Evolutionary conservation across 2,329 filamentous ascomycete genomes (phyloP).

Genomic region (Fusarium austroafricanum): DNA sequence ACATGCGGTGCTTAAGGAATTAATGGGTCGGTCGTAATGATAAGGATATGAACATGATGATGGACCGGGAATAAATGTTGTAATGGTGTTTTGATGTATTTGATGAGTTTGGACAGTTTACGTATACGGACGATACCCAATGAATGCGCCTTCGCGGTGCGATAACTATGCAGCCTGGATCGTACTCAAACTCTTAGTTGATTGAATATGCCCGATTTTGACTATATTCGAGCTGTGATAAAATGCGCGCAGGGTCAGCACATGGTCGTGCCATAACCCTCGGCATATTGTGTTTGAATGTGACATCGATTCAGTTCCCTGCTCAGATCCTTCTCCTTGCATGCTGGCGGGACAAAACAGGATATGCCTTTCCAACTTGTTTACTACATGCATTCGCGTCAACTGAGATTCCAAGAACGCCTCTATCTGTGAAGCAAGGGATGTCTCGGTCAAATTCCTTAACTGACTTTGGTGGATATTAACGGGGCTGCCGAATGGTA

Average conservation of each 20-base stretch:
- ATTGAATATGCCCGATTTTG: neutral
- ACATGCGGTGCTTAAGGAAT: slow-evolving; percentile 48
- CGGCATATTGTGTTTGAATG: neutral
- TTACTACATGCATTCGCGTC: too few species aligned
- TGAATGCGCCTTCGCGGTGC: neutral
- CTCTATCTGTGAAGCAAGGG: neutral
- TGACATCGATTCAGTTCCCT: neutral
- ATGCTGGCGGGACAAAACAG: too few species aligned
- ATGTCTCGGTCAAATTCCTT: neutral
- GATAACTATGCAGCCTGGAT: neutral
- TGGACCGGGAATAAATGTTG: neutral
- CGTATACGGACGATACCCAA: slow-evolving; percentile 9
- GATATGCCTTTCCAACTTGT: neutral
- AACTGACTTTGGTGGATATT: neutral
- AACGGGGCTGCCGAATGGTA: neutral
- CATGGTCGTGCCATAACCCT: neutral
- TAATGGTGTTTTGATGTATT: neutral
- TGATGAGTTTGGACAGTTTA: slow-evolving; percentile 7
- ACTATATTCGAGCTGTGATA: neutral
- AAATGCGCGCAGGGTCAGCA: neutral
- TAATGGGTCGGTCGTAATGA: slow-evolving; percentile 41
- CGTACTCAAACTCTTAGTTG: neutral
- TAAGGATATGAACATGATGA: neutral
- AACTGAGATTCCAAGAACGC: neutral
- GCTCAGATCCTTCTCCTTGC: neutral